Conservation (phyloP, 2,329 filamentous ascomycete genomes). For the Diaporthe vexans region DNA sequence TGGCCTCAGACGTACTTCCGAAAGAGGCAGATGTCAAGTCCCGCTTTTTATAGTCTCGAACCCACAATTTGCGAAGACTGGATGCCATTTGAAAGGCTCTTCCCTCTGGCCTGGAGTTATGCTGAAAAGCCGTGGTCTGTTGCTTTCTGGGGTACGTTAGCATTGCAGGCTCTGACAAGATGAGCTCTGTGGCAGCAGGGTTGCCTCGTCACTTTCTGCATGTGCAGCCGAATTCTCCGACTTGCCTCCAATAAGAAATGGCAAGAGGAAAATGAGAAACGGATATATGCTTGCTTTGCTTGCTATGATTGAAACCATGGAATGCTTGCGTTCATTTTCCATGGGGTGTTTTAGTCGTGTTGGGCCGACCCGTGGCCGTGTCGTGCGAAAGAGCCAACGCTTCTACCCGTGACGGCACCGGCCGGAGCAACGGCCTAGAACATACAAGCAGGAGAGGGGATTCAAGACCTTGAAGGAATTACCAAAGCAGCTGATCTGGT, state of each 20-base stretch:
- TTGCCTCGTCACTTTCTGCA: neutral
- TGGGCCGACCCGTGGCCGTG: neutral
- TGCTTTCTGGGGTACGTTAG: neutral
- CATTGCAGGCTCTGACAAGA: neutral
- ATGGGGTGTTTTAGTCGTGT: neutral
- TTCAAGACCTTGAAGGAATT: neutral
- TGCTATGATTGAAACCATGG: too few species aligned
- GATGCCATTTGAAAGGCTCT: neutral
- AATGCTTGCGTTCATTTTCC: neutral
- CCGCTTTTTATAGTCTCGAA: too few species aligned
- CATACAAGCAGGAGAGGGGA: neutral
- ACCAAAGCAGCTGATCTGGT: constrained; percentile 1
- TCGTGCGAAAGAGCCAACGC: neutral
- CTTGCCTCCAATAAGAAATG: neutral
- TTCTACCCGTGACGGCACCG: neutral
- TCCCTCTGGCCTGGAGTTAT: neutral
- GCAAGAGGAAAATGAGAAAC: fast-evolving
- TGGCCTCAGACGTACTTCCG: neutral
- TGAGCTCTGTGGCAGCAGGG: neutral
- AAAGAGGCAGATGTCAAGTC: neutral
- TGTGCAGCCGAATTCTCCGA: neutral
- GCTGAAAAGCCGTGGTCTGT: neutral
- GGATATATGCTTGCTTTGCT: neutral
- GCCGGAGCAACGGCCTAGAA: neutral
- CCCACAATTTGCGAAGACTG: neutral